Base-by-base conservation (phyloP, 2,329 filamentous ascomycete species). In the Ceratocystis papillata region DNA sequence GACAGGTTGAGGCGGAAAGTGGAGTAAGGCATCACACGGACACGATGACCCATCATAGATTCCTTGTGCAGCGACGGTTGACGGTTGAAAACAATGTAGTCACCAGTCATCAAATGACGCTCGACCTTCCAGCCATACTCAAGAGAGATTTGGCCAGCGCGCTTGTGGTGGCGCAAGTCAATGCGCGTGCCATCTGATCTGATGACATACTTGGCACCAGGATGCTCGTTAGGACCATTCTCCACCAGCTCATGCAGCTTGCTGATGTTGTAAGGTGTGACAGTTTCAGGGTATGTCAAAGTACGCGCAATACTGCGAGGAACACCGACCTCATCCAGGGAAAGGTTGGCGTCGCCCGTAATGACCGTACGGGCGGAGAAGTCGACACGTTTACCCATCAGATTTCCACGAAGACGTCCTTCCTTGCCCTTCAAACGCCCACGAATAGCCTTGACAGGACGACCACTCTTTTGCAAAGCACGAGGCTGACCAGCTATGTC, bases 331-430 rank as follows among this genome's bases (percentile, higher is more conserved):
- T 99, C 91, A 73, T 99, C 93, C 33, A 99, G 82, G 33, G 91
- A 96, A 70, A 99, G 79, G 74, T 97, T 99, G 68, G 94, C 94
- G 74, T 99, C 94, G 79, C 94, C 94, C 64, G 95, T 99, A 75
- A 99, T 99, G 79, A 99, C 94, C 41, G 95, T 99, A 87, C 94
- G 94, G 46, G 95, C 95, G 0, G 95, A 99, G 74, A 99, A 99
- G 75, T 99, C 94, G 68, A 99, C 94, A 85, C 92, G 91, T 79
- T 99, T 99, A 70, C 94, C 94, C 95, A 99, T 99, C 81, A 99
- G 80, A 77, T 99, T 99, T 74, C 95, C 94, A 79, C 94, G 88
- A 28, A 99, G 85, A 81, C 94, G 91, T 71, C 94, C 94, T 75
- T 99, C 94, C 78, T 99, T 99, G 69, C 95, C 95, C 85, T 99